These are phyloP conservation scores for Neovahlkampfia damariscottae DNA, from an alignment of 78 protist species.

Conservation along the genomic window DNA sequence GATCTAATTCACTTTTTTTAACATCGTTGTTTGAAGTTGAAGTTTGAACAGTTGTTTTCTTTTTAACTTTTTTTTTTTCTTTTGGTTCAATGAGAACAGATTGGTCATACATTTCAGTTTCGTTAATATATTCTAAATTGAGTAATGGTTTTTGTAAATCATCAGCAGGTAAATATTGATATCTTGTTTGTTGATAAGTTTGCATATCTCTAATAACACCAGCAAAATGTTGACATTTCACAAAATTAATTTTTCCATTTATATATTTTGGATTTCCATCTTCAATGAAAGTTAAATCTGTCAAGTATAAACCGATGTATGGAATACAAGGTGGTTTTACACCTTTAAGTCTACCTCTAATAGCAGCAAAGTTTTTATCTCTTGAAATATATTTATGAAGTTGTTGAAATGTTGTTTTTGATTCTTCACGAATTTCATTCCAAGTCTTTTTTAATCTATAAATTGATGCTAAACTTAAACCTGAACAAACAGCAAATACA, in stretches of 20 bases:
- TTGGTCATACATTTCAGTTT: neutral
- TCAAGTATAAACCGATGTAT: conserved; percentile 13
- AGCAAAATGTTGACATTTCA: conserved; percentile 7
- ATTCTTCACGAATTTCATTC: conserved; percentile 25
- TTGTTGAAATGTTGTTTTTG: neutral
- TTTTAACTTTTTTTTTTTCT: neutral
- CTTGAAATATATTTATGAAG: neutral
- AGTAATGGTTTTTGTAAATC: neutral
- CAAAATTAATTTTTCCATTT: conserved; percentile 7
- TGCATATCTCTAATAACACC: conserved; percentile 13
- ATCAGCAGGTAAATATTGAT: neutral
- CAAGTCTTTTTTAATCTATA: conserved; percentile 45
- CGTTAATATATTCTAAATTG: neutral
- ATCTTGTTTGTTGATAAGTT: conserved; percentile 17
- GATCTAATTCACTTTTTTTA: no score
- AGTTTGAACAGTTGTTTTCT: no score
- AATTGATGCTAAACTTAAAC: conserved; percentile 46
- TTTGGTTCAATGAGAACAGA: neutral
- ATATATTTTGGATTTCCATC: conserved; percentile 18
- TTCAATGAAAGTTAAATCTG: conserved; percentile 21
- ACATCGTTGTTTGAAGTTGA: no score
- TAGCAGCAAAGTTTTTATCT: neutral
- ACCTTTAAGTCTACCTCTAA: neutral
- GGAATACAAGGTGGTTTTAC: conserved; percentile 16
- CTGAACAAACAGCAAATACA: conserved; percentile 47